phyloP scores from a whole-genome alignment of 2,329 filamentous ascomycete species.

The Endocalyx cinctus region DNA sequence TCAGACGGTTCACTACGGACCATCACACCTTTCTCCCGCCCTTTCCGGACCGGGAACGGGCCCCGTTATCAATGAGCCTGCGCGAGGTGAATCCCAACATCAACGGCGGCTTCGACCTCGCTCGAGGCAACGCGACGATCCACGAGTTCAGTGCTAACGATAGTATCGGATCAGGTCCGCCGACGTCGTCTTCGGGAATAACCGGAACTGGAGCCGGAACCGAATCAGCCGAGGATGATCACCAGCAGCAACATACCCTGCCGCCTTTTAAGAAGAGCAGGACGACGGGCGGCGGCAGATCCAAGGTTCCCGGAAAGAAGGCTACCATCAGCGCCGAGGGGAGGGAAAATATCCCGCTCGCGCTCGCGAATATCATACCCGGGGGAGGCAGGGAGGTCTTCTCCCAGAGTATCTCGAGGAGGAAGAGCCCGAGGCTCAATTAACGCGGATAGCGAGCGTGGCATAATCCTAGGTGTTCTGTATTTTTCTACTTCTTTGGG shows the following conservation, averaged over 20 bases:
- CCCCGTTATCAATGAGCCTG: conserved; percentile 40
- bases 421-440: conserved; percentile 51
- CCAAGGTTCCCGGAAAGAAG: conserved; percentile 27
- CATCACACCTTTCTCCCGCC: conserved; percentile 11
- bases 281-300: conserved; percentile 24
- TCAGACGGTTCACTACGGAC: conserved; percentile 16
- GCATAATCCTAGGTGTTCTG: too few species aligned
- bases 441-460: too few species aligned
- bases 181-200: conserved; percentile 6
- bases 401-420: conserved; percentile 41
- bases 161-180: conserved; percentile 11
- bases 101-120: conserved; percentile 33
- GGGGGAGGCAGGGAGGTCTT: conserved; percentile 32
- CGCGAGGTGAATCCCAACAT: conserved; percentile 53
- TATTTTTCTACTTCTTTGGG: too few species aligned
- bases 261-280: conserved; percentile 45
- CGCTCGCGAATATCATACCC: conserved; percentile 19
- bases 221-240: too few species aligned
- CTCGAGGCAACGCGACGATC: conserved; percentile 35
- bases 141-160: conserved; percentile 23
- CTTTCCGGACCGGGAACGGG: conserved; percentile 15
- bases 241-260: too few species aligned
- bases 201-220: conserved; percentile 27
- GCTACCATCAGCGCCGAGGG: conserved; percentile 36
- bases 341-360: conserved; percentile 48